These are phyloP conservation scores for Nicotiana knightiana DNA, from an alignment of 257 asterid genomes.

Conservation along the genomic window DNA sequence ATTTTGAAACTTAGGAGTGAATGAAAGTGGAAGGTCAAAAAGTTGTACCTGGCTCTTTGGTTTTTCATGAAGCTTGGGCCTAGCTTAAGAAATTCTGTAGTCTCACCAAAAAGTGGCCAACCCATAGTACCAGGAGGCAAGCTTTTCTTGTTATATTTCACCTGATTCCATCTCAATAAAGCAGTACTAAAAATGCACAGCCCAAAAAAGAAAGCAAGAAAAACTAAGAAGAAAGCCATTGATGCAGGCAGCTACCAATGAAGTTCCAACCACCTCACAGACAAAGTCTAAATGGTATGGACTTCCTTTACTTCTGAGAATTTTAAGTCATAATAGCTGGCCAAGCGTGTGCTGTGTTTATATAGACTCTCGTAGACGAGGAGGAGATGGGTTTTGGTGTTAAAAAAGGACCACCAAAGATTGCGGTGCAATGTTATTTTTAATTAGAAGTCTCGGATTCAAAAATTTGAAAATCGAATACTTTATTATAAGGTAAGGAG, in stretches of 20 bases:
- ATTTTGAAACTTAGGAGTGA: not conserved
- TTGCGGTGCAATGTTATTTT: not conserved
- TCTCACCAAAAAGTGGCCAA: slow-evolving; percentile 97
- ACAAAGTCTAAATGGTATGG: slow-evolving; percentile 41
- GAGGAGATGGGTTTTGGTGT: slow-evolving; percentile 5
- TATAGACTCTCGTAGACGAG: slow-evolving; percentile 32
- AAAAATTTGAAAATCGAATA: no score
- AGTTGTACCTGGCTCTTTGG: slow-evolving; percentile 77
- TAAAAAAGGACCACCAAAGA: not conserved
- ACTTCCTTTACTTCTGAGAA: slow-evolving; percentile 44
- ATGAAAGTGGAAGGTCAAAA: not conserved
- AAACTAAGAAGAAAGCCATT: slow-evolving; percentile 61
- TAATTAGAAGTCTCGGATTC: not conserved
- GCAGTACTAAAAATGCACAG: slow-evolving; percentile 66
- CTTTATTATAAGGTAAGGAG: not conserved
- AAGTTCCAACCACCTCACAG: slow-evolving; percentile 36
- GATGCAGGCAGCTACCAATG: slow-evolving; percentile 21
- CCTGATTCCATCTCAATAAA: slow-evolving; percentile 82
- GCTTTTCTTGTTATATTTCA: slow-evolving; percentile 68
- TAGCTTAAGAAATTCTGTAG: slow-evolving; percentile 89
- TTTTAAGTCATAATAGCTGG: slow-evolving; percentile 13
- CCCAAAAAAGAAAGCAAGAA: slow-evolving; percentile 48
- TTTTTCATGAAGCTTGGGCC: slow-evolving; percentile 91
- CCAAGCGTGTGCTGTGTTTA: slow-evolving; percentile 74
- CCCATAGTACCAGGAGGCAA: slow-evolving; percentile 99